A percentile compares a stretch with the other conserved stretches of the same genome.
Conservation (phyloP, 148 eudicot genomes). For the Camellia japonica region DNA sequence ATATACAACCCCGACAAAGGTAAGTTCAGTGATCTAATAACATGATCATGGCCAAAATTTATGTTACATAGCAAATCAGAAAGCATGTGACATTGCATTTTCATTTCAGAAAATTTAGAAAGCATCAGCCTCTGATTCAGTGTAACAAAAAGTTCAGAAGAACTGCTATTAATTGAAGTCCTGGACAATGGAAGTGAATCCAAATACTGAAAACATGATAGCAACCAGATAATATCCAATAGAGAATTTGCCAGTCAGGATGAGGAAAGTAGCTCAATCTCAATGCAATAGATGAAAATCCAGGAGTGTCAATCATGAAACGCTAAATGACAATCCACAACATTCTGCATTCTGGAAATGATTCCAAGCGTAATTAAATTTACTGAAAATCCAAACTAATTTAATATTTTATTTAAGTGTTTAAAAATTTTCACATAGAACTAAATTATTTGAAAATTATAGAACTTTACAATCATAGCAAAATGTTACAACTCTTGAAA, state of each 20-base stretch:
- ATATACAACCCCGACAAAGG: too few relatives aligned
- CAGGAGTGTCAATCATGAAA: not conserved
- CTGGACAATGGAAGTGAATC: not conserved
- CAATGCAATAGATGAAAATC: not conserved
- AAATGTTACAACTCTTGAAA: conserved; percentile 1
- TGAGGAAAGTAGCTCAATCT: not conserved
- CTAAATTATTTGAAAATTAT: not conserved
- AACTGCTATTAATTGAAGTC: not conserved
- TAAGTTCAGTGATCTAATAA: not conserved
- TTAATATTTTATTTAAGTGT: not conserved
- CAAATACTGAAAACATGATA: not conserved
- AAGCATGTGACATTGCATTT: not conserved
- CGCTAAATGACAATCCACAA: not conserved
- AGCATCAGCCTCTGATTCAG: not conserved
- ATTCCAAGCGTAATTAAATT: not conserved
- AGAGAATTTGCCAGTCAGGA: not conserved
- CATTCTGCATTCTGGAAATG: not conserved
- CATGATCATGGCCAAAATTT: not conserved
- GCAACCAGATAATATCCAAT: not conserved
- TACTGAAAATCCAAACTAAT: conserved; percentile 2
- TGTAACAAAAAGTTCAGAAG: not conserved
- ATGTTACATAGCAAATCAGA: not conserved
- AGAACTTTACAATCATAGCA: not conserved
- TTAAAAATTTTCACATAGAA: not conserved
- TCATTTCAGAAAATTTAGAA: not conserved